Base-by-base conservation (phyloP, 139 green algal species). In the Tetraselmis striata region DNA sequence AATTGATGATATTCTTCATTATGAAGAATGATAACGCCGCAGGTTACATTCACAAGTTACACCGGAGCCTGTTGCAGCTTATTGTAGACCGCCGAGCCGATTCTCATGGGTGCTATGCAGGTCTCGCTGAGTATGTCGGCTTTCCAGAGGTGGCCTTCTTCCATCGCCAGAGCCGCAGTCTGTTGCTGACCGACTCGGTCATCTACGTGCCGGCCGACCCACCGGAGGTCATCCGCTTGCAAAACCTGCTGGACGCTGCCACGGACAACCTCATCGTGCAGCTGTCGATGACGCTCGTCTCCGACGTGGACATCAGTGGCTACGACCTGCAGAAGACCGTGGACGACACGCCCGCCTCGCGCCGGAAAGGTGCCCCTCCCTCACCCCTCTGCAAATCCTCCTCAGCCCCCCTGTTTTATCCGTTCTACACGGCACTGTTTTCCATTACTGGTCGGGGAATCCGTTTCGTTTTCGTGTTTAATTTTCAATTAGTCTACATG, bases 111-210 rank as follows among this genome's bases (percentile, higher is more conserved):
- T 67, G 45, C 45, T 67, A n/a, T n/a, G 45, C 45, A 67, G 45
- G 45, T 67, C 45, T 67, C 11, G 45, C 45, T 25, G 45, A 67
- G 5, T 67, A 67, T 18, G 45, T 67, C 11, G 45, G 45, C 1
- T 90, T 92, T 78, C 88, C 83, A 29, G 92, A 97, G 89, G 89
- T 89, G 23, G 91, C 94, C 1, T 96, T 98, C 79, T 97, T 94
- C 84, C 94, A 98, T 90, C 95, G 94, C 76, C 2, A 31, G 0
- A 89, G 84, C 2, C 81, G 86, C 32, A 95, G 90, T 0, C 88
- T 98, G 77, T 80, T 98, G 76, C 89, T 98, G 22, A 98, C 95
- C 0, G 95, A 98, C 67, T 89, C 92, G 0, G 90, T 97, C 1
- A 77, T 98, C 2, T 95, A 87, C 31, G 84, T 98, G 32, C 87